Conservation (phyloP, 345 rosid genomes). For the Microcos paniculata region DNA sequence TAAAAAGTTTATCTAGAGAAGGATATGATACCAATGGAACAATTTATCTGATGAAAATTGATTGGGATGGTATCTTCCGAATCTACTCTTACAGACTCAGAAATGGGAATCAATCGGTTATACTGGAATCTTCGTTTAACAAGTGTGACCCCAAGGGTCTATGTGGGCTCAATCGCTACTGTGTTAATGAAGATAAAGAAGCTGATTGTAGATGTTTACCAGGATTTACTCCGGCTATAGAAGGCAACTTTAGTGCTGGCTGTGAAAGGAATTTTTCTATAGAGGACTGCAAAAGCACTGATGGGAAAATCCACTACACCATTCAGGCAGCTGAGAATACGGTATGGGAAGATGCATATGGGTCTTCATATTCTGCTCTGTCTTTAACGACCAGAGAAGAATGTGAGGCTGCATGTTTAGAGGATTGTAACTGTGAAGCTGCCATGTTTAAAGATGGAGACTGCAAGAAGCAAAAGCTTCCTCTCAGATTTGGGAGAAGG, state of each 20-base stretch:
- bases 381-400: background rate
- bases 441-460: background rate
- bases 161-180: slow-evolving; percentile 12
- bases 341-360: background rate
- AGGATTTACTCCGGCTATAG: background rate
- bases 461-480: slow-evolving; percentile 8
- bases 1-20: background rate
- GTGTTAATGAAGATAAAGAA: background rate
- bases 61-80: slow-evolving; percentile 11
- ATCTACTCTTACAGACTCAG: background rate
- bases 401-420: background rate
- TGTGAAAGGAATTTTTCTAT: background rate
- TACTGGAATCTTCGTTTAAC: background rate
- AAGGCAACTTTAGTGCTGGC: background rate
- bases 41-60: background rate
- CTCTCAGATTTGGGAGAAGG: slow-evolving; percentile 13
- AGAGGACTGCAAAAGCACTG: background rate
- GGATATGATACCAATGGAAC: background rate
- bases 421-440: slow-evolving; percentile 3
- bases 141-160: slow-evolving; percentile 13
- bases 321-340: background rate
- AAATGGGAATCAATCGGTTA: background rate
- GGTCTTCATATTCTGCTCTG: background rate
- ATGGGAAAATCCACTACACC: background rate
- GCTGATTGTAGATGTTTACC: background rate